Conservation (phyloP, 352 stramenopile genomes). For the Globisporangium echinulatum region DNA sequence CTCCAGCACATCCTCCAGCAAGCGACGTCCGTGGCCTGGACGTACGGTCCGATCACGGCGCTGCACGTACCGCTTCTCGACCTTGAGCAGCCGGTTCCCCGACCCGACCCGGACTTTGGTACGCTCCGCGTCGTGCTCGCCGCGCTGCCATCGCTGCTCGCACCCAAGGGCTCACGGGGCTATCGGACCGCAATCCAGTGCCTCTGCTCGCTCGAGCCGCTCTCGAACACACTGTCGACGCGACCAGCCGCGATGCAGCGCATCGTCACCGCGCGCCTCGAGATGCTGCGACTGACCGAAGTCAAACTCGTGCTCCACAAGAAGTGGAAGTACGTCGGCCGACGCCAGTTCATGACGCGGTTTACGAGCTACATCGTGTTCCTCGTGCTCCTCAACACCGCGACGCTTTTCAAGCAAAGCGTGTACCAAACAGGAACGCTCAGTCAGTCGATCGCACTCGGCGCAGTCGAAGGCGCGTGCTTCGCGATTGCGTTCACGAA, state of each 20-base stretch:
- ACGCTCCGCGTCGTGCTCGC: constrained; percentile 15
- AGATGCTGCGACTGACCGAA: constrained; percentile 50
- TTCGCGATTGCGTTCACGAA: constrained; percentile 30
- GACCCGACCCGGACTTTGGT: constrained; percentile 13
- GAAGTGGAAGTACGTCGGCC: constrained; percentile 65
- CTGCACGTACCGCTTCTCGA: constrained; percentile 44
- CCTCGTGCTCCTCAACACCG: constrained; percentile 33
- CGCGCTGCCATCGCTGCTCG: constrained; percentile 25
- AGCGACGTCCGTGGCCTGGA: constrained; percentile 39
- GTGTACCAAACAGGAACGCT: constrained; percentile 20
- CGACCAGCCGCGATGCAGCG: constrained; percentile 13
- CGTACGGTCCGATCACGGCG: constrained; percentile 49
- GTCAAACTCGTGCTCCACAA: constrained; percentile 46
- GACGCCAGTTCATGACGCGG: constrained; percentile 31
- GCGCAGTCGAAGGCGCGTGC: constrained; percentile 22
- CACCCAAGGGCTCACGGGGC: constrained; percentile 23
- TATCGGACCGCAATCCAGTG: constrained; percentile 52
- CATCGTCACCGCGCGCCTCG: constrained; percentile 31
- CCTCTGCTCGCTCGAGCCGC: constrained; percentile 40
- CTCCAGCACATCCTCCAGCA: constrained; percentile 51
- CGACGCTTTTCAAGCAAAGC: constrained; percentile 35
- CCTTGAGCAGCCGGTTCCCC: constrained; percentile 39
- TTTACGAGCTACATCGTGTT: constrained; percentile 33
- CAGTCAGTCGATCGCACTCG: constrained; percentile 17
- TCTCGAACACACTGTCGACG: constrained; percentile 32